Percentiles rank a stretch among this genome's conserved stretches.
Evolutionary conservation across 2,329 filamentous ascomycete species (phyloP).

Genomic region (Talaromyces sp.): DNA sequence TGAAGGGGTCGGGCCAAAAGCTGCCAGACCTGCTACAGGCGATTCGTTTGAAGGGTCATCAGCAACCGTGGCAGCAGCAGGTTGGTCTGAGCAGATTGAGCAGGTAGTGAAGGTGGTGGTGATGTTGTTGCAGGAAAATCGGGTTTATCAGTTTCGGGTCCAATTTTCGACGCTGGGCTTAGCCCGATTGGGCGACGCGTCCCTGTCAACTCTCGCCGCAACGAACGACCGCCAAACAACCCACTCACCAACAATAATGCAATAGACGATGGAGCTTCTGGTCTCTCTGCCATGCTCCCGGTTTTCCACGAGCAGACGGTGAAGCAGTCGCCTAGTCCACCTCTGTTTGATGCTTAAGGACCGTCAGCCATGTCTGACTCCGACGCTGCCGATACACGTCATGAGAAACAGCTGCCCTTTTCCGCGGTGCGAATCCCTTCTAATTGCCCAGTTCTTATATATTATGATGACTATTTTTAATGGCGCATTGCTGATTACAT

Average conservation of each 20-base stretch:
- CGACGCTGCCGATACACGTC: constrained; percentile 27
- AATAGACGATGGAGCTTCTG: background rate
- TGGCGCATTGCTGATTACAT: background rate
- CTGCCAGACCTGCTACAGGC: background rate
- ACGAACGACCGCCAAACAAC: background rate
- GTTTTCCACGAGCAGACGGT: background rate
- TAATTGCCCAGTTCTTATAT: background rate
- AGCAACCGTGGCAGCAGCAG: background rate
- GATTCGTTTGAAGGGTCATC: background rate
- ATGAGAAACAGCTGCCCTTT: constrained; percentile 47
- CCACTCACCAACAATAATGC: background rate
- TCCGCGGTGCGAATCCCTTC: constrained; percentile 19
- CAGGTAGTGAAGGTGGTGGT: background rate
- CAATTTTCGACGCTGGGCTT: constrained; percentile 6
- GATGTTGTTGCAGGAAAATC: background rate
- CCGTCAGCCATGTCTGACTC: constrained; percentile 9
- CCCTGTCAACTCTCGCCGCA: background rate
- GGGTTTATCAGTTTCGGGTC: background rate
- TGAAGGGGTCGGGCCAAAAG: background rate
- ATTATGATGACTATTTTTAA: background rate
- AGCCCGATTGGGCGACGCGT: background rate
- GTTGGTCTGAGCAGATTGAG: background rate
- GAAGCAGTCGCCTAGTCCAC: background rate
- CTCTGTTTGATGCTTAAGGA: background rate
- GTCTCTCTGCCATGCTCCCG: background rate